A percentile compares a stretch with the other conserved stretches of the same genome.
Evolutionary conservation across 2,329 filamentous ascomycete species (phyloP).

Genomic region (Ceratocystis alfenasii): DNA sequence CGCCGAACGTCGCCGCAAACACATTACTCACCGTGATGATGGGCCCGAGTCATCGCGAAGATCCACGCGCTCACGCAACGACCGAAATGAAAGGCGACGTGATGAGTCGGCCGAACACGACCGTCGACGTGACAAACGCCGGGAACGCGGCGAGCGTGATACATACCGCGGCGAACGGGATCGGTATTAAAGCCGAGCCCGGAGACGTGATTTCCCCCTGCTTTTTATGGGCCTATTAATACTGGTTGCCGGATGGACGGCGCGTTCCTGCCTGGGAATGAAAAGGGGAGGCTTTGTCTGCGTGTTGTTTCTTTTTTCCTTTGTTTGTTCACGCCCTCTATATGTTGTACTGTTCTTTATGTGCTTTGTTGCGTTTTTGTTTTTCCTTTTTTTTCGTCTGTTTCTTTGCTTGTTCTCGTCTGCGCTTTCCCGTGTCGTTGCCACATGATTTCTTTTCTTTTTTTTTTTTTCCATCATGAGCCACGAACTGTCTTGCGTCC

Average conservation of each 20-base stretch:
- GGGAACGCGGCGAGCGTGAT: slow-evolving; percentile 20
- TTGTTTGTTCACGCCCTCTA: not conserved
- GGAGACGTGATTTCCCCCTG: not conserved
- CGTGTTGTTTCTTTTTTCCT: not conserved
- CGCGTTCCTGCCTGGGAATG: not conserved
- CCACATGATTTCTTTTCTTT: not conserved
- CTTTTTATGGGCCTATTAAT: not conserved
- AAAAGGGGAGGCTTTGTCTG: not conserved
- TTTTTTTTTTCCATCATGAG: not conserved
- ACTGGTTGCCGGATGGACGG: not conserved
- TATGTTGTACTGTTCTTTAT: not conserved
- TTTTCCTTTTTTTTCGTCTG: not conserved
- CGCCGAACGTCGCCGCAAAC: not conserved
- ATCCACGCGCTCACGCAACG: slow-evolving; percentile 23
- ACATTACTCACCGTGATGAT: not conserved
- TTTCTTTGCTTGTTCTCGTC: not conserved
- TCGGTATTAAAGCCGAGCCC: not conserved
- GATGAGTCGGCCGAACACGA: slow-evolving; percentile 19
- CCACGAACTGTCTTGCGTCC: not conserved
- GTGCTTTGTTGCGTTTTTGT: not conserved
- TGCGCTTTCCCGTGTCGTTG: not conserved
- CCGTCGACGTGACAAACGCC: slow-evolving; percentile 21
- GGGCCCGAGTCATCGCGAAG: not conserved
- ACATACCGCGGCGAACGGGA: not conserved
- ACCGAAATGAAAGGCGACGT: slow-evolving; percentile 16